These are phyloP conservation scores for Termitomyces sp. DNA, from an alignment of 768 basidiomycete genomes.

Conservation along the genomic window DNA sequence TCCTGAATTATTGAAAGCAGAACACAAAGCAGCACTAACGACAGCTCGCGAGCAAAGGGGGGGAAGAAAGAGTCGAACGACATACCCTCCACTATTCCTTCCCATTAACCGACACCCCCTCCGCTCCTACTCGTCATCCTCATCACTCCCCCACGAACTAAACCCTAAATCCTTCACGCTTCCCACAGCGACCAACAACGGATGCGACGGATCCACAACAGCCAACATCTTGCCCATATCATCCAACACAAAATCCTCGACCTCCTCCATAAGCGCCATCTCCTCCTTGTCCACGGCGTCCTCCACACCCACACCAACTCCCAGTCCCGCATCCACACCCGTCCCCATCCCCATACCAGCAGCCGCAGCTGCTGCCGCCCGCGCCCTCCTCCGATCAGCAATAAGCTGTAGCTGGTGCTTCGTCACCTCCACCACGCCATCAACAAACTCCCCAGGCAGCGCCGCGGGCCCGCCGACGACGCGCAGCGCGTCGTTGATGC, in stretches of 20 bases:
- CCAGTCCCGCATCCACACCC: neutral
- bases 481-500: neutral
- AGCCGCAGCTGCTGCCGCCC: too few relatives aligned
- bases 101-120: too few relatives aligned
- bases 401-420: slow-evolving; percentile 64
- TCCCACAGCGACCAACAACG: neutral
- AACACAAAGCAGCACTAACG: too few relatives aligned
- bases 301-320: neutral
- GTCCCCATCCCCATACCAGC: too few relatives aligned
- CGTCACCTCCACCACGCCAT: slow-evolving; percentile 58
- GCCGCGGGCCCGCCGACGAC: slow-evolving; percentile 50
- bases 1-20: too few relatives aligned
- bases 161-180: neutral
- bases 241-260: too few relatives aligned
- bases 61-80: too few relatives aligned
- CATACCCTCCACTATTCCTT: too few relatives aligned
- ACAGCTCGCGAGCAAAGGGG: too few relatives aligned
- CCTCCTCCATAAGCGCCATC: too few relatives aligned
- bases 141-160: neutral
- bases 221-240: neutral
- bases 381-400: slow-evolving; percentile 60
- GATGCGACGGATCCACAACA: neutral
- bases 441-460: slow-evolving; percentile 47
- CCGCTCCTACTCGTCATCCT: neutral
- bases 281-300: neutral